phyloP scores from a whole-genome alignment of 2,329 filamentous ascomycete species.

The Botrytis byssoidea region DNA sequence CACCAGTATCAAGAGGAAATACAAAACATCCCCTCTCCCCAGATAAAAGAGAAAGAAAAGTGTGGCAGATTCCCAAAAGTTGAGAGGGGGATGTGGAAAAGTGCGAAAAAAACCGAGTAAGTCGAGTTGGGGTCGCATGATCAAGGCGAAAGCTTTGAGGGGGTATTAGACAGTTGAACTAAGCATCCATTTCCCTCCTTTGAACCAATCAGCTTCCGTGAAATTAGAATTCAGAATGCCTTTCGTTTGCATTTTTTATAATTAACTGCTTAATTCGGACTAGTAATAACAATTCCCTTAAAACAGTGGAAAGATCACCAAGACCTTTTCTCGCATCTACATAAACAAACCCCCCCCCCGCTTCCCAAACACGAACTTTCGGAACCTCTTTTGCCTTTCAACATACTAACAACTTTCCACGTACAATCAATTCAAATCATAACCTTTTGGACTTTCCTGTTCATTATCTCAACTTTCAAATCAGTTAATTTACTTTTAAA shows the following conservation, averaged over 20 bases:
- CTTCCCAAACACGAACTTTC: slow-evolving; percentile 9
- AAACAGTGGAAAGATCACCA: slow-evolving; percentile 10
- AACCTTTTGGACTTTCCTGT: not conserved
- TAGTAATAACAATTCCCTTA: not conserved
- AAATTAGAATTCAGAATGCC: slow-evolving; percentile 2
- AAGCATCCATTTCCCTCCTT: slow-evolving; percentile 5
- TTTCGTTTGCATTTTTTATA: slow-evolving; percentile 17
- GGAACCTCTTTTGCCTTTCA: slow-evolving; percentile 13
- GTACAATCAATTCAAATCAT: not conserved
- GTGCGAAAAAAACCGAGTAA: slow-evolving; percentile 7
- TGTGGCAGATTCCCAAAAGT: not conserved
- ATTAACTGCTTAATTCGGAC: slow-evolving; percentile 17
- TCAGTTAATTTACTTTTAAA: slow-evolving; percentile 12
- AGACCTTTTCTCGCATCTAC: slow-evolving; percentile 15
- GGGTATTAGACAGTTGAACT: not conserved
- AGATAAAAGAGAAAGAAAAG: not conserved
- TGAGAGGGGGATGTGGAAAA: slow-evolving; percentile 1
- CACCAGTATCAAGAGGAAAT: not conserved
- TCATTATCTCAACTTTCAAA: not conserved
- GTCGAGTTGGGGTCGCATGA: slow-evolving; percentile 18
- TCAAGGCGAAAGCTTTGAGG: slow-evolving; percentile 15
- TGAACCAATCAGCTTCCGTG: not conserved
- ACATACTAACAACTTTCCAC: not conserved
- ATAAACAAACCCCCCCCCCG: slow-evolving; percentile 18
- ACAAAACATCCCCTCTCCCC: not conserved